Evolutionary conservation across 179 eudicot genomes (phyloP).

Genomic region (Gypsophila paniculata): DNA sequence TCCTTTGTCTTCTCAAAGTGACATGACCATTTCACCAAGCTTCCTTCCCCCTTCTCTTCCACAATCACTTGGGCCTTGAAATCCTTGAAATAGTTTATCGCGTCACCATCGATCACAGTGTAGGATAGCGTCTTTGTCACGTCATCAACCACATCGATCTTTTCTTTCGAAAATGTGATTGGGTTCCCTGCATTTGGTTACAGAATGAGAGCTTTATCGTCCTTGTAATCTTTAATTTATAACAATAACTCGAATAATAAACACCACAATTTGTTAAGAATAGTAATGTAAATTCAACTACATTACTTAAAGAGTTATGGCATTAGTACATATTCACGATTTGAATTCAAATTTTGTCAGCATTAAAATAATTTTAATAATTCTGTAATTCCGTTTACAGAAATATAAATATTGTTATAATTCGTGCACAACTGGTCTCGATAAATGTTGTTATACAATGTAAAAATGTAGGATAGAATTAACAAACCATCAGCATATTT

Average conservation of each 20-base stretch:
- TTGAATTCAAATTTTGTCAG: no score
- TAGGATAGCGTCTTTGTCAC: slow-evolving; percentile 51
- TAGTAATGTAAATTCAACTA: no score
- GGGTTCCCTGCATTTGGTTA: not conserved
- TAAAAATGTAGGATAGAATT: not conserved
- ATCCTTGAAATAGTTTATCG: slow-evolving; percentile 49
- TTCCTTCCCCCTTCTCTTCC: slow-evolving; percentile 51
- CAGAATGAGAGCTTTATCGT: not conserved
- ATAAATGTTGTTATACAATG: no score
- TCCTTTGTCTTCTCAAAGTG: slow-evolving; percentile 54
- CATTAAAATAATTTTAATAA: no score
- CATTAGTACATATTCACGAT: no score
- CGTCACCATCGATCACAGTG: slow-evolving; percentile 58
- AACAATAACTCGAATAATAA: no score
- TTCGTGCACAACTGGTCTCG: no score
- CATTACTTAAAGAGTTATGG: no score
- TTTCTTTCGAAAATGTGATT: slow-evolving; percentile 45
- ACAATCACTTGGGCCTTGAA: slow-evolving; percentile 60
- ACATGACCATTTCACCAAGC: slow-evolving; percentile 57
- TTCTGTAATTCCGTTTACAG: no score
- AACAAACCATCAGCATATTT: slow-evolving; percentile 55
- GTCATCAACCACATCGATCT: slow-evolving; percentile 60
- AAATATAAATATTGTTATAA: no score
- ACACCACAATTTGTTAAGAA: no score
- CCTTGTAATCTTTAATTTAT: not conserved